Base-by-base conservation (phyloP, 2,329 filamentous ascomycete genomes). In the Didymella lethalis region DNA sequence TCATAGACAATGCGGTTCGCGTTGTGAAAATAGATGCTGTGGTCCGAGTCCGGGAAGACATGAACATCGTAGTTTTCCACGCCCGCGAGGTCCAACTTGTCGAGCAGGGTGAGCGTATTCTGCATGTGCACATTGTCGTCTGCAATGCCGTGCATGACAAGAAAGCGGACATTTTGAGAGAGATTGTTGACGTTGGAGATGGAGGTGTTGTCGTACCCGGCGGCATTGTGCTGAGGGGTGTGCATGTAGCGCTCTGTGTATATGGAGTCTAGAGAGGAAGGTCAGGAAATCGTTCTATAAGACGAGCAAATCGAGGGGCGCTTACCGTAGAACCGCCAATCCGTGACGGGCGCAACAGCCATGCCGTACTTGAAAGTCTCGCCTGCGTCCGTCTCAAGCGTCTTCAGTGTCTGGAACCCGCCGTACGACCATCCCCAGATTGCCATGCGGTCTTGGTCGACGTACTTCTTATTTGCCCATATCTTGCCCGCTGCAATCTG, bases 391-490 rank as follows among this genome's bases (percentile, higher is more conserved):
- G 87, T 85, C 81, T 99, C 95, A 12, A 99, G 87, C 1, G 92
- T 95, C 82, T 99, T 99, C 70, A 99, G 85, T 6, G 95, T 92
- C 82, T 91, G 91, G 82, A 96, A 99, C 11, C 95, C 95, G 57
- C 95, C 95, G 73, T 95, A 99, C 63, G 92, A 96, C 95, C 95
- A 99, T 47, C 95, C 95, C 95, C 95, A 99, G 73, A 99, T 96
- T 20, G 93, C 93, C 67, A 99, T 86, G 54, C 91, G 87, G 7
- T 87, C 83, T 26, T 85, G 82, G 75, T 99, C 96, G 14, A 97
- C 89, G 76, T 99, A 98, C 14, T 85, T 78, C 74, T 92, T 94
- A 36, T 82, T 81, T 0, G 90, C 89, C 88, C 92, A 98, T 64
- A 90, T 86, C 77, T 93, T 90, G 3, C 91, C 95, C 0, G 93